Evolutionary conservation across 768 basidiomycete genomes (phyloP), one percentile per base, ranked within the genome.

Genomic region (Termitomyces eurrhizus): DNA sequence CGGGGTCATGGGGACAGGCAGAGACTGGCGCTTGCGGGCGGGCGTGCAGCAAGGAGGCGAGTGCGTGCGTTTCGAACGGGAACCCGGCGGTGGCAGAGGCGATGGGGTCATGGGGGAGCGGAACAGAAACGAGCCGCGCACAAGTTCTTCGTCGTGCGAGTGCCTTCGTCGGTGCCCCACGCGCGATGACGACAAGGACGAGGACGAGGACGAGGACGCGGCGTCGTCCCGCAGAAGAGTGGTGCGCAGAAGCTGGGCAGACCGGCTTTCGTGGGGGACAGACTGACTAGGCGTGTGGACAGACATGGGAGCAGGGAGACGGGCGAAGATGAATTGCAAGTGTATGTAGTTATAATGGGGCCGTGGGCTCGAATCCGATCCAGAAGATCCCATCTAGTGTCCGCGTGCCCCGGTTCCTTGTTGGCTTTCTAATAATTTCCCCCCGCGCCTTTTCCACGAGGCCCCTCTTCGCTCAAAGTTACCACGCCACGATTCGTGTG

Each of bases 1-100:
- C 0, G 81, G 83, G 16, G 79, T 79, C 66, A 78, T 64, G 2
- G 69, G 54, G 5, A 18, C 37, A 39, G 58, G 64, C 32, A 62
- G 50, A 0, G 62, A 64, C 24, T 62, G 58, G 13, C 57, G 65
- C 44, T 64, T 66, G 21, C 58, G 33, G 0, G 60, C 26, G 4
- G 55, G 45, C 3, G 53, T 24, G 49, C 24, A 24, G 18, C 24
- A 9, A 0, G 52, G 26, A 6, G 52, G 49, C 42, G 55, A 56
- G 26, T 46, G 55, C 2, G 42, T 56, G 16, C 52, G 52, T 26
- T 53, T 52, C 14, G 37, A 21, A 2, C 41, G 16, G 18, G 16
- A 16, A 18, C 16, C 16, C 6, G 41, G 41, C 16, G 41, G 18
- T 4, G 41, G 41, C 39, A 7, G 8, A 4, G 33, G 8, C 12